Evolutionary conservation across 768 basidiomycete species (phyloP), one percentile per base, ranked within the genome.

Genomic region (Mycena sanguinolenta): DNA sequence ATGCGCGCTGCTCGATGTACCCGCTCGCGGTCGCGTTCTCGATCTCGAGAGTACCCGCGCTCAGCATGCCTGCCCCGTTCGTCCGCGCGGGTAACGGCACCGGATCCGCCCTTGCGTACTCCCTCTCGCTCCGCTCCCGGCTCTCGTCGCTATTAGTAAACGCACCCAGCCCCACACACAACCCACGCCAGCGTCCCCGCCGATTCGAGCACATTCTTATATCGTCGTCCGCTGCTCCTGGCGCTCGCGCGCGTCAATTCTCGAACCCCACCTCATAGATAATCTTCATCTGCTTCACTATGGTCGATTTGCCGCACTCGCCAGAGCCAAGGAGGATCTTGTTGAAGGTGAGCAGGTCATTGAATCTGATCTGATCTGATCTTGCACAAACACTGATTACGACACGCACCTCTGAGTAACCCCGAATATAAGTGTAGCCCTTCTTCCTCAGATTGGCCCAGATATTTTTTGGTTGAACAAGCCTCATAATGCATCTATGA

Each of bases 201-300:
- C 14, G 89, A 90, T 70, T 94, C 92, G 67, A 93, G 80, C n/a
- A 92, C 85, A 78, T 93, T 88, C 59, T 84, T 88, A 91, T 73
- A 94, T 89, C 28, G 88, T 88, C 6, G 86, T 82, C 39, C 90
- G 84, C 81, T 87, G 92, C 2, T 85, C 82, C 68, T 89, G 80
- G n/a, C 91, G 85, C 75, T 93, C 92, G 3, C 90, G 87, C 27
- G 78, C 77, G 3, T 87, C 86, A 79, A n/a, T n/a, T n/a, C n/a
- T n/a, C n/a, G n/a, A 91, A 94, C 8, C 92, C 92, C 69, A 88
- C 88, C 78, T 93, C 91, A 77, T 94, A 91, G 50, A 94, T 92
- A 63, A 94, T 92, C 84, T 94, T 94, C 93, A 94, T 94, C 79
- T 94, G 67, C 55, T 69, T 69, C 19, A 69, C 67, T 53, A 69